phyloP scores from a whole-genome alignment of 441 rosid species.

The Geranium incanum region DNA sequence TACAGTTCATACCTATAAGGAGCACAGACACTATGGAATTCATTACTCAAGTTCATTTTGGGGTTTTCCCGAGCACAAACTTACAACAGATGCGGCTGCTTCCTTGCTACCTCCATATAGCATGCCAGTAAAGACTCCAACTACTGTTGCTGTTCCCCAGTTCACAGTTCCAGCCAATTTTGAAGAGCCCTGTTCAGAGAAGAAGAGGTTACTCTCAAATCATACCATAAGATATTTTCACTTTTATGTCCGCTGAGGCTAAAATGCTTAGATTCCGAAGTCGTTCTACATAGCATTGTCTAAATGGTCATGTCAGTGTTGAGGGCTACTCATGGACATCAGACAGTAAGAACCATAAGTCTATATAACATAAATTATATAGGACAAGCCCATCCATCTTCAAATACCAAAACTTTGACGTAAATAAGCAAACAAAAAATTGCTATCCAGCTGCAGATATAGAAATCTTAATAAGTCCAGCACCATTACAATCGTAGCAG shows the following conservation, averaged over 20 bases:
- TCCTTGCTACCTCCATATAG: slow-evolving; percentile 90
- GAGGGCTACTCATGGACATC: not conserved
- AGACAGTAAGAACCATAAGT: not conserved
- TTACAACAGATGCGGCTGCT: slow-evolving; percentile 84
- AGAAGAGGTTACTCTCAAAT: slow-evolving; percentile 11
- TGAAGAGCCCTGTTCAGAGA: slow-evolving; percentile 31
- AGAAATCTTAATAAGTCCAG: not conserved
- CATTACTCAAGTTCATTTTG: not conserved
- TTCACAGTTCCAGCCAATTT: slow-evolving; percentile 64
- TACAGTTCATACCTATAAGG: not conserved
- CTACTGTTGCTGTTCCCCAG: slow-evolving; percentile 82
- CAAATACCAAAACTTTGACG: not conserved
- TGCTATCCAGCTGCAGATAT: not conserved
- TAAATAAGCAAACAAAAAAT: not conserved
- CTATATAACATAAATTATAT: not conserved
- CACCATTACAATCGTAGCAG: not conserved
- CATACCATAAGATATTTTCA: not conserved
- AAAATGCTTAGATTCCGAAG: not conserved
- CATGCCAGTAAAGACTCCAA: slow-evolving; percentile 81
- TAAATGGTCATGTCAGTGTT: not conserved
- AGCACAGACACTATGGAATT: not conserved
- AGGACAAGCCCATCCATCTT: not conserved
- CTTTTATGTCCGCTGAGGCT: not conserved
- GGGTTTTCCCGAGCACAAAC: slow-evolving; percentile 16
- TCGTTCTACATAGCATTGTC: not conserved